Conservation (phyloP, 2,329 filamentous ascomycete species). For the Epicoccum nigrum region DNA sequence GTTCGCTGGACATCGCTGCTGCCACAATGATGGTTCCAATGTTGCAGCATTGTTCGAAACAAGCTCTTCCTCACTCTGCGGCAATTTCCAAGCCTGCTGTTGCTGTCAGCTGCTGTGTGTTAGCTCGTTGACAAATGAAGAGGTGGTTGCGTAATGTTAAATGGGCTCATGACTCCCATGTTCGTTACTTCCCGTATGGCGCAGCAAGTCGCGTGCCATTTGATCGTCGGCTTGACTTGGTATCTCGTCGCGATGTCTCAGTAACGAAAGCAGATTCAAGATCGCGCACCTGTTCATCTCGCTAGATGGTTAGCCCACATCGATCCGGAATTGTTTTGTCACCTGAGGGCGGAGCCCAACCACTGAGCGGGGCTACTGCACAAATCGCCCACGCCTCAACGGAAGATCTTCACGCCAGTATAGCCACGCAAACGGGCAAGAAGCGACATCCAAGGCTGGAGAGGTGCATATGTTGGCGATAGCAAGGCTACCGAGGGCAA, state of each 20-base stretch:
- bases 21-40: not conserved
- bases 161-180: constrained; percentile 11
- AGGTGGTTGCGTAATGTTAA: constrained; percentile 6
- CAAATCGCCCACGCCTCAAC: constrained; percentile 7
- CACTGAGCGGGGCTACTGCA: constrained; percentile 11
- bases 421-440: not conserved
- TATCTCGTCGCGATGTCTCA: not conserved
- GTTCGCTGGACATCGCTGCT: not conserved
- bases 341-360: constrained; percentile 14
- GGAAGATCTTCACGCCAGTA: constrained; percentile 2
- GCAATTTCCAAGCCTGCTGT: not conserved
- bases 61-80: not conserved
- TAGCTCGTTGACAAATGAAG: constrained; percentile 4
- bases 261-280: not conserved
- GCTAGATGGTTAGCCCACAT: constrained; percentile 1
- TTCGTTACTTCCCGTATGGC: not conserved
- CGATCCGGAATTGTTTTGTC: constrained; percentile 6
- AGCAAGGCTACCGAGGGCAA: constrained; percentile 4
- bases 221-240: constrained; percentile 8
- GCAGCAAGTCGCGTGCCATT: constrained; percentile 14
- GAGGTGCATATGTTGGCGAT: not conserved
- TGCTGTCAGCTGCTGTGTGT: constrained; percentile 7
- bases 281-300: constrained; percentile 9
- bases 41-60: not conserved
- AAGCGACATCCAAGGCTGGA: not conserved